Base-by-base conservation (phyloP, 352 stramenopile species). In the Phytophthora cryptogea region DNA sequence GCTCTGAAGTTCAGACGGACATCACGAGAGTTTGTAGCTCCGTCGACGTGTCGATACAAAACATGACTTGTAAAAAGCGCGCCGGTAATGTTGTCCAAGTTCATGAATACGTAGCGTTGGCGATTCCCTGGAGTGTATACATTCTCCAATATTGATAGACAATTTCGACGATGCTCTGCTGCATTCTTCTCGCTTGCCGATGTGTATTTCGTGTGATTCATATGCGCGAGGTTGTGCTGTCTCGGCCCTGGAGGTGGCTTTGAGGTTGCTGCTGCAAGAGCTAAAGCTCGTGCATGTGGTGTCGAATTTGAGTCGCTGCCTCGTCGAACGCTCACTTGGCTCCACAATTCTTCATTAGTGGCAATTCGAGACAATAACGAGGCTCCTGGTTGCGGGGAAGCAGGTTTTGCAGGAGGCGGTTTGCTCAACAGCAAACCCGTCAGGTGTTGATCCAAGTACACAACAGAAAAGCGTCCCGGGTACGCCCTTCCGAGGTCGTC, bases 31-130 rank as follows among this genome's bases (percentile, higher is more conserved):
- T 28, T 41, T 2, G 40, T 32, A 8, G 60, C 60, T 14, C 53
- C 60, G 9, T 49, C 35, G n/a, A 69, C 23, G 20, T 3, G 28
- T n/a, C 35, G 48, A 11, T 59, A 64, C 5, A 69, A 49, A 11
- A 2, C 13, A 4, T 43, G 42, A 31, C 59, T 63, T 8, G 17
- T 48, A 40, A 51, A 51, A 10, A 62, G 10, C 0, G 45, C 32
- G 28, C 49, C 50, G 6, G 54, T 39, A 9, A 69, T 57, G 16
- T 65, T 55, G 43, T 61, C 61, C 35, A 61, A 32, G 35, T 61
- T 57, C 32, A 69, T 26, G 14, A 65, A 60, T 14, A 69, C 16
- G 36, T 52, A 59, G 5, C 47, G 49, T 7, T 60, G 27, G 5
- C 48, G 54, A 27, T 64, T 26, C 5, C 36, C 47, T 14, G 23